These are phyloP conservation scores for Cercospora janseana DNA, from an alignment of 2,329 filamentous ascomycete genomes.

Conservation along the genomic window DNA sequence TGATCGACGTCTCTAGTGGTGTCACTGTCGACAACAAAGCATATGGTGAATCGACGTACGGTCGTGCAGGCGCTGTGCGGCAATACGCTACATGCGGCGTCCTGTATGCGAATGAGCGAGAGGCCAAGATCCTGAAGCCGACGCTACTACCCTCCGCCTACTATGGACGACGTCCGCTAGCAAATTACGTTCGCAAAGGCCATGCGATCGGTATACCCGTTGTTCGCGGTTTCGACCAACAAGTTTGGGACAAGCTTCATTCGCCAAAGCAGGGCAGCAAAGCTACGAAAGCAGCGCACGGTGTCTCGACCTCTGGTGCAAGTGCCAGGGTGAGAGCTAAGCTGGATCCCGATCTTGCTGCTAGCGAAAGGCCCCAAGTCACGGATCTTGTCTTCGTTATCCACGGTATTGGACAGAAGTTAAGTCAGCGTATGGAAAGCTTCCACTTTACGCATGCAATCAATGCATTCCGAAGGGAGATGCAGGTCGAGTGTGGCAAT, in stretches of 20 bases:
- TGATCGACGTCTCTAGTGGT: conserved; percentile 50
- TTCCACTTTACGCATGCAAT: conserved; percentile 97
- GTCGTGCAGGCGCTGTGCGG: conserved; percentile 48
- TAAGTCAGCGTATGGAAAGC: conserved; percentile 90
- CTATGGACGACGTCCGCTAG: conserved; percentile 75
- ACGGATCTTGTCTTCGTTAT: conserved; percentile 88
- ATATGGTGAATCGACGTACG: conserved; percentile 43
- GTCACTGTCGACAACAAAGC: conserved; percentile 53
- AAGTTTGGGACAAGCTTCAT: conserved; percentile 72
- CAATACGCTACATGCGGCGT: conserved; percentile 75
- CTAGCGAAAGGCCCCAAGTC: conserved; percentile 65
- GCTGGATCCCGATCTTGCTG: conserved; percentile 60
- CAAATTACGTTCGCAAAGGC: conserved; percentile 77
- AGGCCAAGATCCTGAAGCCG: conserved; percentile 83
- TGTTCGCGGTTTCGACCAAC: conserved; percentile 82
- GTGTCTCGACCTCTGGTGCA: conserved; percentile 46
- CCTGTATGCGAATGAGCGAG: conserved; percentile 74
- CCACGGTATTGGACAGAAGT: conserved; percentile 94
- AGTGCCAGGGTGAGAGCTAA: conserved; percentile 42
- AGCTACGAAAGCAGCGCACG: conserved; percentile 44
- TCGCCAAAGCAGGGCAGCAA: conserved; percentile 48
- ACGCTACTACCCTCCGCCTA: conserved; percentile 81
- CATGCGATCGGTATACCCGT: conserved; percentile 79
- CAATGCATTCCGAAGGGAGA: conserved; percentile 79
- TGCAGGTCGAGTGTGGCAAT: conserved; percentile 79